Conservation (phyloP, 2,329 filamentous ascomycete genomes). For the Cercospora berteroae region DNA sequence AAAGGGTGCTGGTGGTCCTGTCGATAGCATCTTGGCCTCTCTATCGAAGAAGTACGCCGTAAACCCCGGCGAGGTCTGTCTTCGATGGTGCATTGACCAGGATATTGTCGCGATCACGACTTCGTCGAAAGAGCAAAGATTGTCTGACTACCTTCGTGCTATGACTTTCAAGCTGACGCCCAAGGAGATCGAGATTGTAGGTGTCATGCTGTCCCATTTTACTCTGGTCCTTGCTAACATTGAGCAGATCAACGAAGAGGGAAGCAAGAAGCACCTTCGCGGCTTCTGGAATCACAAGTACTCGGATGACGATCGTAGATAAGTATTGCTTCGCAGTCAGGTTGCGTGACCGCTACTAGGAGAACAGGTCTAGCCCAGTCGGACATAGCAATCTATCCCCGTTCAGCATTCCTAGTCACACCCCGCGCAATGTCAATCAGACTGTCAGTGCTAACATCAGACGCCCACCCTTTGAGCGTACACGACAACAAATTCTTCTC, state of each 20-base stretch:
- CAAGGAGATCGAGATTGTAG: slow-evolving; percentile 52
- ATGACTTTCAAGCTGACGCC: slow-evolving; percentile 60
- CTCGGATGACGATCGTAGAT: slow-evolving; percentile 44
- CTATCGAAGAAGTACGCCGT: slow-evolving; percentile 63
- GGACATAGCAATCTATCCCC: no score
- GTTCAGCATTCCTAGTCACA: slow-evolving; percentile 15
- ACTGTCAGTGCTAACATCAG: slow-evolving; percentile 3
- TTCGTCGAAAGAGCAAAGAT: slow-evolving; percentile 57
- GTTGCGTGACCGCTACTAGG: no score
- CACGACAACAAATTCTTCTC: slow-evolving; percentile 1
- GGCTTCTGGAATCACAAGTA: slow-evolving; percentile 54
- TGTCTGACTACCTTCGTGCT: slow-evolving; percentile 57
- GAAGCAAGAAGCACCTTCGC: slow-evolving; percentile 51
- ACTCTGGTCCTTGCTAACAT: not conserved
- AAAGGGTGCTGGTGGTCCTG: slow-evolving; percentile 55
- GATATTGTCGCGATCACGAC: slow-evolving; percentile 60
- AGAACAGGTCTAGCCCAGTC: no score
- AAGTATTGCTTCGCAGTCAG: no score
- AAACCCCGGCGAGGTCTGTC: slow-evolving; percentile 54
- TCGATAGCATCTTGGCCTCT: slow-evolving; percentile 51
- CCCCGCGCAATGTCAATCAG: slow-evolving; percentile 12
- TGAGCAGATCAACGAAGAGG: slow-evolving; percentile 46
- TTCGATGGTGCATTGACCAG: slow-evolving; percentile 63
- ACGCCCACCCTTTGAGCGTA: slow-evolving; percentile 13
- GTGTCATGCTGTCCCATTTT: slow-evolving; percentile 9